phyloP scores from a whole-genome alignment of 2,329 filamentous ascomycete species.

The Pseudopyrenochaeta lycopersici region DNA sequence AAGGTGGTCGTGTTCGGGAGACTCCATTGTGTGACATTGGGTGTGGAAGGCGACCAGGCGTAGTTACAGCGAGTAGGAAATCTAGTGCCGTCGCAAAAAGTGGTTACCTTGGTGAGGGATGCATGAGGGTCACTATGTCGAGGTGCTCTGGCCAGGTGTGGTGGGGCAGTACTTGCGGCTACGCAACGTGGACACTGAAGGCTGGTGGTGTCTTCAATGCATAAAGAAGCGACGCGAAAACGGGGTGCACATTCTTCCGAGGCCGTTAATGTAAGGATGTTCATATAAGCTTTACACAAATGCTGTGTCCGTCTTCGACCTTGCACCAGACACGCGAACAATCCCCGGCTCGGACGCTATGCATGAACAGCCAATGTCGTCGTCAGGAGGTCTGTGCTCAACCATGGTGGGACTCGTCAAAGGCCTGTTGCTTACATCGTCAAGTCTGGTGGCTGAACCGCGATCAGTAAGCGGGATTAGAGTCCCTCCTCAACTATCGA shows the following conservation, averaged over 20 bases:
- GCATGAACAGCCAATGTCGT: not conserved
- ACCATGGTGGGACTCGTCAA: slow-evolving; percentile 3
- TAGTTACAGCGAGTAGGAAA: not conserved
- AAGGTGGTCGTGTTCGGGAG: slow-evolving; percentile 41
- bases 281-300: too few relatives aligned
- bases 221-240: not conserved
- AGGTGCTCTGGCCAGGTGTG: slow-evolving; percentile 11
- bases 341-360: too few relatives aligned
- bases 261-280: not conserved
- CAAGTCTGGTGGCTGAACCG: slow-evolving; percentile 14
- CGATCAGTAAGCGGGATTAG: slow-evolving; percentile 19
- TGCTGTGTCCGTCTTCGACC: too few relatives aligned
- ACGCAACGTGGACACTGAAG: slow-evolving; percentile 6
- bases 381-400: slow-evolving; percentile 9
- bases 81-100: not conserved
- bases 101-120: slow-evolving; percentile 9
- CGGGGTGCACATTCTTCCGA: not conserved
- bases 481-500: not conserved
- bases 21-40: slow-evolving; percentile 48
- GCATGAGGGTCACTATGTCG: slow-evolving; percentile 16
- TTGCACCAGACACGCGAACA: too few relatives aligned
- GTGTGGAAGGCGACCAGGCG: not conserved
- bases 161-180: slow-evolving; percentile 15
- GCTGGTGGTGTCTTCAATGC: slow-evolving; percentile 1
- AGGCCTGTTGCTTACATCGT: slow-evolving; percentile 4